Base-by-base conservation (phyloP, 2,329 filamentous ascomycete genomes). In the Penicillium nordicum region DNA sequence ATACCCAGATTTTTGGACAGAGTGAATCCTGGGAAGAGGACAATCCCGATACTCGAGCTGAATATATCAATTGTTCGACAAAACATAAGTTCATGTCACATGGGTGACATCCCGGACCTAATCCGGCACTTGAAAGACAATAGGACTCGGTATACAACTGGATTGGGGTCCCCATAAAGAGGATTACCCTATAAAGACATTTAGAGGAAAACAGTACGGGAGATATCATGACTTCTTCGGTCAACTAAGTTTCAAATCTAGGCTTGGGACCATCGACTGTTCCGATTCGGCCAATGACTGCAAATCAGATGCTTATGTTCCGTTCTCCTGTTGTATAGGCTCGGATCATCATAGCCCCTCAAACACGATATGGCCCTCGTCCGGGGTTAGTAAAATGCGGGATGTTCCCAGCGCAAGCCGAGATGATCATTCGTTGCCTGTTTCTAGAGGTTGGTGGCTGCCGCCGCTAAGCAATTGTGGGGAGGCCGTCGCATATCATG, bases 141-240 rank as follows among this genome's bases (percentile, higher is more conserved):
- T 37, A 43, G 55, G 44, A 42, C 49, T 46, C 34, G 32, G 32
- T 16, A 25, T 29, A 6, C 21, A 21, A 42, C 47, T 59, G 52
- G 43, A 51, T 23, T 46, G 30, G 49, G 51, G 55, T 57, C 61
- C 63, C 58, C 62, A 51, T 58, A 62, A 62, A 63, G 64, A 55
- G 42, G 27, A 29, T 9, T 53, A 48, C 37, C 10, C 43, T 32
- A 37, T 27, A 32, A 56, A 63, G 63, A 63, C 18, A 21, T 21
- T 21, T 21, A 21, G 3, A 21, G 21, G 21, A 21, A 21, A 21
- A 21, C 3, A 21, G 21, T 21, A 21, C 2, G 21, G 21, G 21
- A 21, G 21, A 21, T 21, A 21, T 21, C 21, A 21, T 21, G 21
- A 21, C 21, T 21, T 21, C 21, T 21, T 21, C 21, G 21, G 21